Evolutionary conservation across 2,329 filamentous ascomycete genomes (phyloP).

Genomic region (Apiospora malaysiana): DNA sequence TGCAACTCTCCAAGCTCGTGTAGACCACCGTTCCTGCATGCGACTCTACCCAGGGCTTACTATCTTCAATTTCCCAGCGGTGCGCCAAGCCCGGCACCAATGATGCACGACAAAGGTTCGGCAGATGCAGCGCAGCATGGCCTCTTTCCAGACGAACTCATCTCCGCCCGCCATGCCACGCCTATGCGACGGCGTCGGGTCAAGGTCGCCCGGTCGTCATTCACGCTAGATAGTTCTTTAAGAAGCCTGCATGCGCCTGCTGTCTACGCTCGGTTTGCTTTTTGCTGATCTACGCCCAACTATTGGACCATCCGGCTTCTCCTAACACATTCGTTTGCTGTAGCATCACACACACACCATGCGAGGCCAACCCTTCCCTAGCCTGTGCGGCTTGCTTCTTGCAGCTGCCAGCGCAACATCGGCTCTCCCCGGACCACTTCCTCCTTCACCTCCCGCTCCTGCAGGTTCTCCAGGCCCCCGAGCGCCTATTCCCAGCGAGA

Average conservation of each 20-base stretch:
- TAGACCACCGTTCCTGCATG: background rate
- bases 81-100: constrained; percentile 12
- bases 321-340: background rate
- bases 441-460: background rate
- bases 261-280: background rate
- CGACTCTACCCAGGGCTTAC: background rate
- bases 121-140: background rate
- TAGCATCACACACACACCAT: background rate
- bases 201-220: too few species aligned
- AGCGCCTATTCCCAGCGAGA: background rate
- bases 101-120: background rate
- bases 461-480: background rate
- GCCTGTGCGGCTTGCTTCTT: constrained; percentile 18
- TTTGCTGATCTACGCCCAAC: constrained; percentile 7
- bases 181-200: too few species aligned
- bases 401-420: background rate
- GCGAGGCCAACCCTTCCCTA: constrained; percentile 12
- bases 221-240: background rate
- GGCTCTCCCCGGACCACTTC: background rate
- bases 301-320: background rate
- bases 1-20: background rate
- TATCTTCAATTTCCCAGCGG: background rate
- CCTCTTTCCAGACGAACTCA: background rate
- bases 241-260: background rate
- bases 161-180: background rate